Percentiles rank a stretch among this genome's conserved stretches.
Evolutionary conservation across 345 rosid species (phyloP).

Genomic region (Draba incana): DNA sequence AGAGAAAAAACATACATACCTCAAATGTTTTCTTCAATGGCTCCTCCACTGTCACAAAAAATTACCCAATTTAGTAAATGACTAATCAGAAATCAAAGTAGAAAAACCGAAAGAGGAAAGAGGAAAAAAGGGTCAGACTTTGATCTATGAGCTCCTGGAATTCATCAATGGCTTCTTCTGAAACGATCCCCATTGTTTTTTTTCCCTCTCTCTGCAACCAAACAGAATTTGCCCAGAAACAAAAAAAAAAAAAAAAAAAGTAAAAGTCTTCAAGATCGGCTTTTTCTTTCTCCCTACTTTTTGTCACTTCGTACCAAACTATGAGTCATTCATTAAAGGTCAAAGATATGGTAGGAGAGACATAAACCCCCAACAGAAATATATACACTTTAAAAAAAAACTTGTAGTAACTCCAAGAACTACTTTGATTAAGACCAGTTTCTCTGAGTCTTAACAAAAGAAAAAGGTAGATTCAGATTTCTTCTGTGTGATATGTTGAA

Average conservation of each 20-base stretch:
- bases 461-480: conserved; percentile 1
- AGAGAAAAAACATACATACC: conserved; percentile 45
- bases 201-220: conserved; percentile 9
- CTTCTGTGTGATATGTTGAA: conserved; percentile 27
- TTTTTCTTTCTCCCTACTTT: not conserved
- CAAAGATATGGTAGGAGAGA: conserved; percentile 40
- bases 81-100: conserved; percentile 22
- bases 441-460: not conserved
- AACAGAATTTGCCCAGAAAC: conserved; percentile 15
- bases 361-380: conserved; percentile 27
- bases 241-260: not conserved
- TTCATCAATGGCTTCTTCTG: conserved; percentile 72
- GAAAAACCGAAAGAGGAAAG: conserved; percentile 28
- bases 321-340: conserved; percentile 38
- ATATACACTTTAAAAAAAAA: conserved; percentile 14
- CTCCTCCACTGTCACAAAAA: conserved; percentile 58
- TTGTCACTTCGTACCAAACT: conserved; percentile 38
- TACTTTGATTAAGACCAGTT: conserved; percentile 36
- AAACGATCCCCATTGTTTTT: conserved; percentile 53
- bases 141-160: conserved; percentile 65
- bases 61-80: conserved; percentile 21
- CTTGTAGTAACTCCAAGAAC: conserved; percentile 8
- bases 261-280: conserved; percentile 29
- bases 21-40: conserved; percentile 58
- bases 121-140: conserved; percentile 53